A percentile compares a stretch with the other conserved stretches of the same genome.
These are phyloP conservation scores for Butyriboletus loyo DNA, from an alignment of 768 basidiomycete genomes.

Conservation along the genomic window DNA sequence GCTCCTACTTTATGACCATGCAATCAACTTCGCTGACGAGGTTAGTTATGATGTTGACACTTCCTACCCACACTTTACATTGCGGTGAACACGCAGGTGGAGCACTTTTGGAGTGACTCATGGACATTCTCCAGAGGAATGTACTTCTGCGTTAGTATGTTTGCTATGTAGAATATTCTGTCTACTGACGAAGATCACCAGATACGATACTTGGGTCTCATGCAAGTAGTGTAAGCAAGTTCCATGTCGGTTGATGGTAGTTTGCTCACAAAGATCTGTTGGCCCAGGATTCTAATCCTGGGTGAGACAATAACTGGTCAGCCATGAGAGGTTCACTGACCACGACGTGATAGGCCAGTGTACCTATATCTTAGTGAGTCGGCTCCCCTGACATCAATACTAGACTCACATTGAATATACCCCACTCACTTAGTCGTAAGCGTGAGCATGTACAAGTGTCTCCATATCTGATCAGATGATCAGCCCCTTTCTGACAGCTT, in stretches of 20 bases:
- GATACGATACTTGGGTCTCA: conserved; percentile 11
- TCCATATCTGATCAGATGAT: background rate
- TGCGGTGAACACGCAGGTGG: conserved; percentile 1
- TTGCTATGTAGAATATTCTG: background rate
- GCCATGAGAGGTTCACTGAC: background rate
- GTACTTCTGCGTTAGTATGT: conserved; percentile 8
- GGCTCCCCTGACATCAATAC: background rate
- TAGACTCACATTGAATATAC: background rate
- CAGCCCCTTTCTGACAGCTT: background rate
- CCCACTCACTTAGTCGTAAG: conserved; percentile 8
- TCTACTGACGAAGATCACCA: background rate
- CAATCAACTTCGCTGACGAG: conserved; percentile 2
- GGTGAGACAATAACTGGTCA: background rate
- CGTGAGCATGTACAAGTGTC: background rate
- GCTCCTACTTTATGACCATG: conserved; percentile 13
- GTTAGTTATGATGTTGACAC: background rate
- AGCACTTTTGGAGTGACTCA: conserved; percentile 10
- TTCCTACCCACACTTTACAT: background rate
- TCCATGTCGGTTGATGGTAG: background rate
- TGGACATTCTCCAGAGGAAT: conserved; percentile 10
- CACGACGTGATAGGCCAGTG: background rate
- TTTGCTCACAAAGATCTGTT: background rate
- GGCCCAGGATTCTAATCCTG: conserved; percentile 2
- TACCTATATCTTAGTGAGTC: conserved; percentile 1
- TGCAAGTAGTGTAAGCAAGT: conserved; percentile 3